phyloP scores from a whole-genome alignment of 768 basidiomycete genomes.

The Macrolepiota dolichaula region DNA sequence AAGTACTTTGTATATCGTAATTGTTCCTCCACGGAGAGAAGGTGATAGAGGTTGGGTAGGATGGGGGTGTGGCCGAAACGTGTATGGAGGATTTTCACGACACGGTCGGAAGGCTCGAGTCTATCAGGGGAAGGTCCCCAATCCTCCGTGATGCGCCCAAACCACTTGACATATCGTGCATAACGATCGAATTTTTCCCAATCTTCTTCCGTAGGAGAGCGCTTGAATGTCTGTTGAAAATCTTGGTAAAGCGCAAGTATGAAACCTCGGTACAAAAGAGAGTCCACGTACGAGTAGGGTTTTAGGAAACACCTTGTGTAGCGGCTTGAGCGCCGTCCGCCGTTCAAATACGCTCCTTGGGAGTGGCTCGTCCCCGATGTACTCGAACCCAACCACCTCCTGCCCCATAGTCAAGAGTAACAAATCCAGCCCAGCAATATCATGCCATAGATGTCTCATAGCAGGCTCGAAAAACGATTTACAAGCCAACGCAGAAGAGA shows the following conservation, averaged over 20 bases:
- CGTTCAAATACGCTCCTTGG: background rate
- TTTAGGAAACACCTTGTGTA: background rate
- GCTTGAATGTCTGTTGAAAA: background rate
- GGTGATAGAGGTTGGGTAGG: background rate
- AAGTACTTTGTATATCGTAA: background rate
- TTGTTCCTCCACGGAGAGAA: background rate
- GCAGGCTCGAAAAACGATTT: background rate
- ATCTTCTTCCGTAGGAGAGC: background rate
- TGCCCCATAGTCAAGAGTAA: background rate
- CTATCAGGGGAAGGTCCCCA: background rate
- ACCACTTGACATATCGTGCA: background rate
- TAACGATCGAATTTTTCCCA: background rate
- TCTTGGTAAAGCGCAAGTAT: background rate
- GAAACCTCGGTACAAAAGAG: background rate
- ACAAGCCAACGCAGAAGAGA: background rate
- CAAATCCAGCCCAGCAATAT: conserved; percentile 1
- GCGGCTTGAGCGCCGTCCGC: background rate
- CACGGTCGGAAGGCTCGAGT: background rate
- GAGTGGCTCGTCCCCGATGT: background rate
- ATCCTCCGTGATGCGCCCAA: background rate
- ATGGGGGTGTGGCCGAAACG: background rate
- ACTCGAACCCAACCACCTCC: background rate
- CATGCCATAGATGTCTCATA: conserved; percentile 1
- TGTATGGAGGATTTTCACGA: background rate
- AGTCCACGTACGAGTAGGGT: background rate